Evolutionary conservation across 192 early-diverging fungal species (phyloP), one percentile per base, ranked within the genome.

Genomic region (Endogone sp.): DNA sequence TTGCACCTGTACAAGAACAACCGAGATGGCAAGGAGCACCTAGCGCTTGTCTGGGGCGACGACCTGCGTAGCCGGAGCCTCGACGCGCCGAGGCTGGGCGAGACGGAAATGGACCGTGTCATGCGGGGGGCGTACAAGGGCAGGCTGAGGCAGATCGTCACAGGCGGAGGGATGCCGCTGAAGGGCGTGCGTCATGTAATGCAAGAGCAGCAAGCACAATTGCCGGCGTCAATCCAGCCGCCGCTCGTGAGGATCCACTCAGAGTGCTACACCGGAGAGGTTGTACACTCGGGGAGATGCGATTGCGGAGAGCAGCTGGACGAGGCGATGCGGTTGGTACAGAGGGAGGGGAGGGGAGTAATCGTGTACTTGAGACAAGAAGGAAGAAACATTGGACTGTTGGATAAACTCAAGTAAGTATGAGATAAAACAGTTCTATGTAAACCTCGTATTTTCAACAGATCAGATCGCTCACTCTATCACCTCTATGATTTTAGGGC

Each of bases 221-320:
- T 29, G 69, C 16, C 64, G 32, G 26, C 66, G 80, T 31, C 32
- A 23, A 64, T 56, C 28, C 3, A 69, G 23, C 62, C 83, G 0
- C 94, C 95, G 25, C 71, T 99, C 49, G 92, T 90, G 11, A 88
- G 97, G 24, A 95, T 99, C 56, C 97, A 99, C 73, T 97, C 95
- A 0, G 95, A 94, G 72, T 99, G 97, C 72, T 97, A 96, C 68
- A 99, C 97, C 0, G 95, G 97, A 57, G 97, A 99, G 71, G 97
- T 94, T 0, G 87, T 97, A 3, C 89, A 91, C 24, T 93, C 91
- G 10, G 86, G 86, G 63, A 86, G 97, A 10, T 99, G 97, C 71
- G 97, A 99, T 77, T 99, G 97, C 79, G 94, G 91, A 16, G 94
- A 95, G 69, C 96, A 98, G 73, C 81, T 98, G 64, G 89, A 95